phyloP scores from a whole-genome alignment of 371 early-diverging fungal genomes.

The Smittium culicis region DNA sequence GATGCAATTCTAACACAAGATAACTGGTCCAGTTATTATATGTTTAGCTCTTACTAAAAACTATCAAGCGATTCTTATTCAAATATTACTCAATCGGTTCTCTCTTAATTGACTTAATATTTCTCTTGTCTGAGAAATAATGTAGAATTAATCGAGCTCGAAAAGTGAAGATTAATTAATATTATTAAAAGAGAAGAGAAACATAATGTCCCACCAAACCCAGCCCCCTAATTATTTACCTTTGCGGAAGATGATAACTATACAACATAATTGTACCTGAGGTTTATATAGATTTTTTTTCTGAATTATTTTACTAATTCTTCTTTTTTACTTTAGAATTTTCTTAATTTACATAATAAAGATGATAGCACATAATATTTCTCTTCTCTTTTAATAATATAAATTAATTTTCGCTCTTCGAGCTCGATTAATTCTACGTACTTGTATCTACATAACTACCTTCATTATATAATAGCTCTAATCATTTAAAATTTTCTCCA shows the following conservation, averaged over 20 bases:
- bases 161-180: background rate
- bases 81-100: background rate
- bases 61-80: background rate
- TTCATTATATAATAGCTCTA: too few relatives aligned
- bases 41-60: background rate
- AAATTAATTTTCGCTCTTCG: background rate
- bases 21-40: background rate
- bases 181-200: background rate
- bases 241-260: background rate
- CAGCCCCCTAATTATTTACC: background rate
- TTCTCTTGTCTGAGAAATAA: background rate
- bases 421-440: background rate
- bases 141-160: background rate
- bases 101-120: background rate
- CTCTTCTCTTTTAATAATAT: background rate
- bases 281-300: background rate
- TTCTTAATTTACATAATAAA: background rate
- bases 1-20: background rate
- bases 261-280: background rate
- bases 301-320: background rate
- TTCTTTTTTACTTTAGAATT: background rate
- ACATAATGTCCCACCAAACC: background rate
- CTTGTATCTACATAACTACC: background rate
- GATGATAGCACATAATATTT: background rate
- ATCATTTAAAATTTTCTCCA: too few relatives aligned